Base-by-base conservation (phyloP, 768 basidiomycete species). In the Mycena amicta region DNA sequence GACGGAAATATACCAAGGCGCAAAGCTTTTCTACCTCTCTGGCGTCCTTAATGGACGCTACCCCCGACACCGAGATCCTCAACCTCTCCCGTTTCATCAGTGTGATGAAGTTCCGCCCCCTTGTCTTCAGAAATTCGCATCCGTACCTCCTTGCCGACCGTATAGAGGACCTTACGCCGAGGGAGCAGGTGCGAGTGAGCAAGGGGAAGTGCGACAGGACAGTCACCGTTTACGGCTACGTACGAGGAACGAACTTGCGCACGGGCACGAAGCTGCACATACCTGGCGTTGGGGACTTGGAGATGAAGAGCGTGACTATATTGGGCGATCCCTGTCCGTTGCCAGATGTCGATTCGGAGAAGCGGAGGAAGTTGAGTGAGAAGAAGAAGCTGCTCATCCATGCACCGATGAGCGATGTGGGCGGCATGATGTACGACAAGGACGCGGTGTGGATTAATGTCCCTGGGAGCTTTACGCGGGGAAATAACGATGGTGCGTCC, bases 391-490 rank as follows among this genome's bases (percentile, higher is more conserved):
- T 93, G 39, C 75, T 96, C 1, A 86, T 98, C 1, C 93, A 98
- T 71, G 97, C 97, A 16, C 97, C 97, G 1, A 98, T 99, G 97
- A 97, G 95, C 71, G 96, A 98, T 67, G 89, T 98, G 2, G 96
- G 96, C 12, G 97, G 96, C 2, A 86, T 99, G 54, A 85, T 92
- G 74, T 98, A 96, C 69, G 97, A 99, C 77, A 98, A 98, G 72
- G 96, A 98, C 68, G 93, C 95, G 0, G 95, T 99, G 2, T 99
- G 92, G 82, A 89, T 99, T 63, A 98, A 98, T 71, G 95, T 98
- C 11, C 91, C 94, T 13, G 97, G 97, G 1, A 96, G 84, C 67
- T 99, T 99, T 70, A 89, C 92, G 15, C 80, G 89, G 59, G 88
- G 86, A n/a, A 86, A 84, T 63, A 75, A 73, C 5, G 86, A 88